These are phyloP conservation scores for Rauvolfia tetraphylla DNA, from an alignment of 257 asterid species.

Conservation along the genomic window DNA sequence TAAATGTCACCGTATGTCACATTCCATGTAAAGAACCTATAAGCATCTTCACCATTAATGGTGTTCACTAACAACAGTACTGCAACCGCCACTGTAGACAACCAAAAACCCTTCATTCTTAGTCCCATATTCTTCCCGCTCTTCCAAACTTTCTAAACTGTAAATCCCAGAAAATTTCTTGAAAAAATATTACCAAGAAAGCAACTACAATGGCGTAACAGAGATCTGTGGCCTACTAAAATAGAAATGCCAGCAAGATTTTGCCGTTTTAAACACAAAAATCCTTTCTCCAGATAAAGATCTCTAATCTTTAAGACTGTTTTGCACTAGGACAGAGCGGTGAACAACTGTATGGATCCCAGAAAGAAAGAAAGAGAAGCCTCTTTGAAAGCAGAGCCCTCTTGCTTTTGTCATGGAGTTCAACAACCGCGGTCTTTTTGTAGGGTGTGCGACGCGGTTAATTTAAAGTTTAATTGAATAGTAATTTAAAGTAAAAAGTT, in stretches of 20 bases:
- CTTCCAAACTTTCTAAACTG: neutral
- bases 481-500: no score
- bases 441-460: neutral
- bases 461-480: neutral
- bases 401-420: neutral
- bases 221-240: neutral
- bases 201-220: neutral
- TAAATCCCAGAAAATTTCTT: neutral
- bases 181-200: neutral
- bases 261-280: neutral
- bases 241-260: neutral
- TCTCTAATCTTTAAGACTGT: neutral
- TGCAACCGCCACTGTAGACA: constrained; percentile 15
- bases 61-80: constrained; percentile 13
- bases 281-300: neutral
- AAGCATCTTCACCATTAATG: constrained; percentile 39
- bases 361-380: neutral
- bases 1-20: constrained; percentile 46
- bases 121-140: constrained; percentile 3
- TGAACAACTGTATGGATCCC: neutral
- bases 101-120: constrained; percentile 14
- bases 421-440: neutral
- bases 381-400: neutral
- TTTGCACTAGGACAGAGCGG: neutral
- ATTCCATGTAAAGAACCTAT: constrained; percentile 39